Base-by-base conservation (phyloP, 2,329 filamentous ascomycete genomes). In the Alternaria sp. region DNA sequence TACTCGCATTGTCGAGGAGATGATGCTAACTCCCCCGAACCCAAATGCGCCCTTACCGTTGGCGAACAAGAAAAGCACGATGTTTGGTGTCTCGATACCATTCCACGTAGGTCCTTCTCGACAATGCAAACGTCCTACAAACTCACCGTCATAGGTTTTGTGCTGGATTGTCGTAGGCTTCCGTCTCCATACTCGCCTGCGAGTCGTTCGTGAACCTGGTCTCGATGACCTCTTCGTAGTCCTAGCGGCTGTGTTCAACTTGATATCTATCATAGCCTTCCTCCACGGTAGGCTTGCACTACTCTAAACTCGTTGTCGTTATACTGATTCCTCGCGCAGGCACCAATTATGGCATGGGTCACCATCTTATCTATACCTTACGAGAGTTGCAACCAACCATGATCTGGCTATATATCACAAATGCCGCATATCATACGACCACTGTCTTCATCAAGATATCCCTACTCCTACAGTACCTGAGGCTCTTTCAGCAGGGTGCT, bases 181-280 rank as follows among this genome's bases (percentile, higher is more conserved):
- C 50, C 74, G 75, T 46, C 62, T 78, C 13, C 69, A 76, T 46
- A 74, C 70, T 50, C 68, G 74, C n/a, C 57, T 74, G 13, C 63
- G 59, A 17, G 56, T 76, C 4, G 63, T 76, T 15, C 70, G 71
- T 28, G 69, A 77, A 25, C 72, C 73, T 6, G 73, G 78, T n/a
- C 74, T 74, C 69, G 77, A 80, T 57, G 78, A 80, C 51, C 54
- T 74, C n/a, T 69, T 77, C 6, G 75, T 80, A 23, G 61, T 76
- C 11, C 40, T 77, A 15, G 74, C 74, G 17, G 68, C 64, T 12
- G 9, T 75, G 1, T 64, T 75, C 25, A 75, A 74, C 28, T 56
- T 77, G 11, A 47, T 65, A 17, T 65, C 67, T 19, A 54, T 75
- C 13, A 54, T 73, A 11, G 59, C 54, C 9, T 73, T 75, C 25